phyloP scores from a whole-genome alignment of 2,329 filamentous ascomycete species.

The Cadophora sp. region DNA sequence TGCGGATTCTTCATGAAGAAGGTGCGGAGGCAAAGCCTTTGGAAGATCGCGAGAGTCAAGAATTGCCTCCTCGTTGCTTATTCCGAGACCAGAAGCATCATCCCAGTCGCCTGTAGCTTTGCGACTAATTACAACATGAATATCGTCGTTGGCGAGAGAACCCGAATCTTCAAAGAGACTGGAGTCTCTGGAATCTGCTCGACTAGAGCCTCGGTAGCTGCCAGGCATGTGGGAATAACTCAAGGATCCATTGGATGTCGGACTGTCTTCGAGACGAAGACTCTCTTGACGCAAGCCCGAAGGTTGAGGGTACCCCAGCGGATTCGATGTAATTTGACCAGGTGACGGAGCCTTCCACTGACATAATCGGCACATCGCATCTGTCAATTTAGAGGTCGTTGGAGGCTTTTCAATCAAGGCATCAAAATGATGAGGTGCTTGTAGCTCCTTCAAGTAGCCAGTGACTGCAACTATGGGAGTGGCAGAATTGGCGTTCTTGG shows the following conservation, averaged over 20 bases:
- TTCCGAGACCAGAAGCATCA: slow-evolving; percentile 79
- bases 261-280: slow-evolving; percentile 76
- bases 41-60: slow-evolving; percentile 45
- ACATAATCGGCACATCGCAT: slow-evolving; percentile 86
- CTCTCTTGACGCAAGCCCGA: slow-evolving; percentile 71
- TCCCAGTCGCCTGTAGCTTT: slow-evolving; percentile 81
- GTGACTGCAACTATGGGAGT: slow-evolving; percentile 97
- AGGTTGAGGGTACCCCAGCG: slow-evolving; percentile 64
- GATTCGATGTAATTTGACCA: slow-evolving; percentile 50
- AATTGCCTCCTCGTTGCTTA: slow-evolving; percentile 62
- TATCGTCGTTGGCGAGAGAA: slow-evolving; percentile 77
- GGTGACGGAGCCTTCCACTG: slow-evolving; percentile 85
- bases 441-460: slow-evolving; percentile 96
- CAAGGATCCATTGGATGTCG: slow-evolving; percentile 65
- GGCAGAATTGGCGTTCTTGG: slow-evolving; percentile 91
- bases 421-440: slow-evolving; percentile 94
- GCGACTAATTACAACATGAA: slow-evolving; percentile 76
- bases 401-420: slow-evolving; percentile 96
- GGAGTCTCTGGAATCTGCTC: slow-evolving; percentile 87
- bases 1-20: slow-evolving; percentile 68
- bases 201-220: slow-evolving; percentile 78
- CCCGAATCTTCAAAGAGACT: slow-evolving; percentile 89
- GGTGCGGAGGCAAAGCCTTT: slow-evolving; percentile 56
- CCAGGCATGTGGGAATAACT: slow-evolving; percentile 77
- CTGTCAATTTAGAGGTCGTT: slow-evolving; percentile 86